These are phyloP conservation scores for Cudoniella acicularis DNA, from an alignment of 495 filamentous ascomycete species.

Conservation along the genomic window DNA sequence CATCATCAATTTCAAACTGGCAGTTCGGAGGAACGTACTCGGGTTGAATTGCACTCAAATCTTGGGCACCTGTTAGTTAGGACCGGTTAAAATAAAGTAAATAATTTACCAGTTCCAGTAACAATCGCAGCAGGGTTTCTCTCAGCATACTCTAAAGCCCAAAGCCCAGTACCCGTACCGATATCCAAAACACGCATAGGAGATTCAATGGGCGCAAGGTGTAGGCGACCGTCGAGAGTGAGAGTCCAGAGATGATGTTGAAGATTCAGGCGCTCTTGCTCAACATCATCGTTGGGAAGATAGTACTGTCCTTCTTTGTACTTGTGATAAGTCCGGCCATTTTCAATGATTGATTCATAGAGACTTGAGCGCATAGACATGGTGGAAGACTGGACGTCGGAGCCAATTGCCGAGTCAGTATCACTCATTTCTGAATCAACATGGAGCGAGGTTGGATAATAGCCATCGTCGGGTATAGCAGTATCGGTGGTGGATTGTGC, in stretches of 20 bases:
- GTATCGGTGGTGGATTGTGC: not conserved
- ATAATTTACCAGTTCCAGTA: slow-evolving; percentile 44
- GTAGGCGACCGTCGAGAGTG: slow-evolving; percentile 43
- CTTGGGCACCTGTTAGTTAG: slow-evolving; percentile 8
- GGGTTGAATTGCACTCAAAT: slow-evolving; percentile 34
- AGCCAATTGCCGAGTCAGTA: slow-evolving; percentile 4
- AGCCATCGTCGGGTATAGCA: not conserved
- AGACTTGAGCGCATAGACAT: slow-evolving; percentile 28
- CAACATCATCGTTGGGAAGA: slow-evolving; percentile 30
- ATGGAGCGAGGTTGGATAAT: not conserved
- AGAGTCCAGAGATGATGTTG: slow-evolving; percentile 51
- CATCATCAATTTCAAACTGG: slow-evolving; percentile 47
- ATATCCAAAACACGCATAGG: slow-evolving; percentile 44
- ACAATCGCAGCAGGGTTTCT: not conserved
- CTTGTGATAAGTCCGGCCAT: slow-evolving; percentile 32
- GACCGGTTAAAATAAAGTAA: not conserved
- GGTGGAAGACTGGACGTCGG: not conserved
- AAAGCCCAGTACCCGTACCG: slow-evolving; percentile 56
- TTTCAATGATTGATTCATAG: slow-evolving; percentile 28
- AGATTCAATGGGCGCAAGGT: slow-evolving; percentile 37
- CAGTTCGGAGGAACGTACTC: slow-evolving; percentile 42
- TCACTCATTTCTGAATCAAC: not conserved
- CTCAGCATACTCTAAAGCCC: slow-evolving; percentile 33
- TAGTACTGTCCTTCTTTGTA: slow-evolving; percentile 28
- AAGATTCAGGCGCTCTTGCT: slow-evolving; percentile 30